Evolutionary conservation across 345 rosid species (phyloP).

Genomic region (Corchorus olitorius): DNA sequence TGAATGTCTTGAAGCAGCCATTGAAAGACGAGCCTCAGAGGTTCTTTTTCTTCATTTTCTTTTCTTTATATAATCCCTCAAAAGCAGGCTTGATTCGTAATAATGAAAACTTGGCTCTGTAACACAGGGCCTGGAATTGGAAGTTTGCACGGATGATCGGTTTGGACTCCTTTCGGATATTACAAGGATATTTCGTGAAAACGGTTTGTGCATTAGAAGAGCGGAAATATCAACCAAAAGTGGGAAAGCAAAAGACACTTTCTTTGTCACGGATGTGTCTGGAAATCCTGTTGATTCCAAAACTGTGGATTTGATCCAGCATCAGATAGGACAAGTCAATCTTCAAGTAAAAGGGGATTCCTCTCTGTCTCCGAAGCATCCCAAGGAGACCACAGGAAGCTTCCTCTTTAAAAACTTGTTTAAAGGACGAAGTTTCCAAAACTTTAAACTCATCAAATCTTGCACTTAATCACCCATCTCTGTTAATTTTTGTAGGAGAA

Average conservation of each 20-base stretch:
- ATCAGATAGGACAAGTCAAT: conserved; percentile 47
- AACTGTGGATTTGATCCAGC: conserved; percentile 48
- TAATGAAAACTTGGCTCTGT: conserved; percentile 32
- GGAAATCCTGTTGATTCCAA: conserved; percentile 51
- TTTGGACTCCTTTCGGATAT: conserved; percentile 56
- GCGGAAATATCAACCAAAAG: conserved; percentile 55
- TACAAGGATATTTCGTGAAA: conserved; percentile 60
- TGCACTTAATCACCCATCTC: conserved; percentile 26
- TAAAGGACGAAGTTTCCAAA: conserved; percentile 46
- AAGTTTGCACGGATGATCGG: conserved; percentile 49
- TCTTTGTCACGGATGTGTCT: conserved; percentile 54
- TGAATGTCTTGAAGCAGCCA: conserved; percentile 83
- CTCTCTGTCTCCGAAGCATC: conserved; percentile 24
- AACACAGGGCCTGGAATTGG: conserved; percentile 57
- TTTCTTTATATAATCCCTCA: too few species aligned
- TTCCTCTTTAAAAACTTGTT: conserved; percentile 52
- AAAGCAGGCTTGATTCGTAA: conserved; percentile 50
- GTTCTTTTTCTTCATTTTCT: background rate
- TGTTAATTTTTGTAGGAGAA: background rate
- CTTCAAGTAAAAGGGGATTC: conserved; percentile 47
- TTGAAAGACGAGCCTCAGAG: conserved; percentile 49
- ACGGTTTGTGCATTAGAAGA: conserved; percentile 51
- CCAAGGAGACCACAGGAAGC: conserved; percentile 40
- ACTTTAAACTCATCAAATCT: conserved; percentile 48
- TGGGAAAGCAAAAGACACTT: conserved; percentile 52